Conservation (phyloP, 1,284 basidiomycete genomes). For the Rhodotorula sp. region DNA sequence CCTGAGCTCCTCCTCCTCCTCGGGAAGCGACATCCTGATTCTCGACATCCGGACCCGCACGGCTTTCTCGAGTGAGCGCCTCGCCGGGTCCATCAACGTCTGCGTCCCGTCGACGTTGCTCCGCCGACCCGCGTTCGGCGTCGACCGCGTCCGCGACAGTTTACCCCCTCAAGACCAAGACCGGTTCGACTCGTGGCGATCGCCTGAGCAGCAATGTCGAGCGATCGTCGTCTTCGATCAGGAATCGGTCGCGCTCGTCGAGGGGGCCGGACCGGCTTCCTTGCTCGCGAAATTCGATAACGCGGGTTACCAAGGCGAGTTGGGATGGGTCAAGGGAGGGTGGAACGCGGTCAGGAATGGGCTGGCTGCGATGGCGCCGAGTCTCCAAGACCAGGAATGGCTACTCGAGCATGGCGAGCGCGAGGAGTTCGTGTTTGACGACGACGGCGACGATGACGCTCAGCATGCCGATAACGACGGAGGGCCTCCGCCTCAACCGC, state of each 20-base stretch:
- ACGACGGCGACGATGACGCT: background rate
- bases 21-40: conserved; percentile 52
- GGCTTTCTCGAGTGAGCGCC: conserved; percentile 60
- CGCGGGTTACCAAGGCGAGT: conserved; percentile 64
- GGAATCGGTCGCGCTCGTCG: conserved; percentile 62
- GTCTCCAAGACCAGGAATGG: background rate
- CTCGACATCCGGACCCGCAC: conserved; percentile 86
- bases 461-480: background rate
- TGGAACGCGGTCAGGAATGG: conserved; percentile 59
- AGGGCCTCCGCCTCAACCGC: no score
- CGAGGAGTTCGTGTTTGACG: no score
- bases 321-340: conserved; percentile 77
- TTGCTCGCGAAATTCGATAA: conserved; percentile 79
- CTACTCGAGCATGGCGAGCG: conserved; percentile 15
- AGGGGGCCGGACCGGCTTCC: conserved; percentile 66
- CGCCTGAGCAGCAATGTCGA: conserved; percentile 52
- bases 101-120: conserved; percentile 92
- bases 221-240: conserved; percentile 77
- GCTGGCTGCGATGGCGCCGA: background rate
- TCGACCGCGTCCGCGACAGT: conserved; percentile 71
- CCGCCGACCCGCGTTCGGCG: conserved; percentile 77
- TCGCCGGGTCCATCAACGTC: conserved; percentile 74
- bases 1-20: background rate
- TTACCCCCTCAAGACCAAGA: conserved; percentile 60
- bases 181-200: conserved; percentile 44